phyloP scores from a whole-genome alignment of 345 rosid species.

The Brassica incana region DNA sequence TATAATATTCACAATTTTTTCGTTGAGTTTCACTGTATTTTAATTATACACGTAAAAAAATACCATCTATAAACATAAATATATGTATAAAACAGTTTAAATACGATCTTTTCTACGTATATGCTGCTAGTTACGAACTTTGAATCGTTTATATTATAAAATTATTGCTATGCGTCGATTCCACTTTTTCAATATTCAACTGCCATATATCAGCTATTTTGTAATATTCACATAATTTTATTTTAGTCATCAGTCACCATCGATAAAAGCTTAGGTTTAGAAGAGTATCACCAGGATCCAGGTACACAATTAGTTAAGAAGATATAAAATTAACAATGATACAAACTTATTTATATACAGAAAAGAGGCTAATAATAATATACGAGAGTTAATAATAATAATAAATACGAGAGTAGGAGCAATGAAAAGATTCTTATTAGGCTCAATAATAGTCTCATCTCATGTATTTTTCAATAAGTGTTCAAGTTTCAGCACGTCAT shows the following conservation, averaged over 20 bases:
- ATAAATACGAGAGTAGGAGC: neutral
- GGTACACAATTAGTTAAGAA: neutral
- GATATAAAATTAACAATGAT: too few species aligned
- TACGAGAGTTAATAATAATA: neutral
- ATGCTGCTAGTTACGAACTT: too few species aligned
- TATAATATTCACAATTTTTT: neutral
- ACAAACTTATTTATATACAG: too few species aligned
- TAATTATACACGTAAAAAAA: too few species aligned
- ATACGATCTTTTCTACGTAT: neutral
- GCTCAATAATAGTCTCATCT: conserved; percentile 1
- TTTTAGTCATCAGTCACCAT: neutral
- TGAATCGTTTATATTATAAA: neutral
- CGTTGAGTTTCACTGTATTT: too few species aligned
- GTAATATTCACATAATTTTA: neutral
- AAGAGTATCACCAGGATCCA: neutral
- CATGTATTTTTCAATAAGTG: neutral
- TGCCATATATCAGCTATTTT: neutral
- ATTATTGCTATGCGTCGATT: too few species aligned
- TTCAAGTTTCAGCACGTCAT: conserved; percentile 23
- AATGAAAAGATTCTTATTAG: conserved; percentile 9
- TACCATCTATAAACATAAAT: neutral
- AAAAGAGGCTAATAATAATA: too few species aligned
- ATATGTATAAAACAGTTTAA: neutral
- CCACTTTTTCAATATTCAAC: neutral
- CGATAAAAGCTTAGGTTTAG: neutral